A percentile compares a stretch with the other conserved stretches of the same genome.
Evolutionary conservation across 176 grass and related monocot genomes (phyloP).

Genomic region (Rhipidocladum racemiflorum): DNA sequence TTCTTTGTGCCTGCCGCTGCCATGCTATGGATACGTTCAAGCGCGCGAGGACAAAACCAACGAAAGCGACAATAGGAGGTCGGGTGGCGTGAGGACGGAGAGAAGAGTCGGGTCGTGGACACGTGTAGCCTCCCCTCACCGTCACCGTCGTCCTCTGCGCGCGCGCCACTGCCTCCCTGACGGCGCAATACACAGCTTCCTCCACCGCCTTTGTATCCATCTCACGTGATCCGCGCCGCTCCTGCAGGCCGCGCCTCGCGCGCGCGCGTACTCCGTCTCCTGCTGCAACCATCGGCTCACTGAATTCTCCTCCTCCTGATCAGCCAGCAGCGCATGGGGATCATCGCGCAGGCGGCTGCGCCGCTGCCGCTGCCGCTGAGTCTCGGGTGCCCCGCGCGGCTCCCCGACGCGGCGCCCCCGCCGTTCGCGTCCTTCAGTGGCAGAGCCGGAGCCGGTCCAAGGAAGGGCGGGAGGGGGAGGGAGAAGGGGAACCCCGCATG

Average conservation of each 20-base stretch:
- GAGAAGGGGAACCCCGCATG: not conserved
- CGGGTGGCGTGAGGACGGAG: not conserved
- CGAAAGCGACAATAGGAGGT: not conserved
- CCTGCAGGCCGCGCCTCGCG: no score
- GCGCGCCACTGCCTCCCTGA: no score
- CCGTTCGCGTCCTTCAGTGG: not conserved
- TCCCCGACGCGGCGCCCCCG: not conserved
- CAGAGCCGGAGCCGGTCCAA: slow-evolving; percentile 5
- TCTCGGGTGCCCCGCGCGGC: slow-evolving; percentile 1
- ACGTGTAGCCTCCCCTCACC: not conserved
- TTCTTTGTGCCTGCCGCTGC: rapidly evolving
- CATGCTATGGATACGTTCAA: no score
- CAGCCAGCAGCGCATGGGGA: not conserved
- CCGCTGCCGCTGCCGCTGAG: not conserved
- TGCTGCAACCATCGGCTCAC: not conserved
- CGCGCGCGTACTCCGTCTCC: no score
- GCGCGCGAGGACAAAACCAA: no score
- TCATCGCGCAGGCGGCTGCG: slow-evolving; percentile 7
- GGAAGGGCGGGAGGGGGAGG: slow-evolving; percentile 5
- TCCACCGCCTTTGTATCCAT: no score
- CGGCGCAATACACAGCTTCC: no score
- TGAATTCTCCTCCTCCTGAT: not conserved
- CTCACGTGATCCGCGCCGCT: no score
- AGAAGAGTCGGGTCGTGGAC: not conserved
- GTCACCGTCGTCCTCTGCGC: not conserved